These are phyloP conservation scores for Corymbia maculata DNA, from an alignment of 345 rosid genomes.

Conservation along the genomic window DNA sequence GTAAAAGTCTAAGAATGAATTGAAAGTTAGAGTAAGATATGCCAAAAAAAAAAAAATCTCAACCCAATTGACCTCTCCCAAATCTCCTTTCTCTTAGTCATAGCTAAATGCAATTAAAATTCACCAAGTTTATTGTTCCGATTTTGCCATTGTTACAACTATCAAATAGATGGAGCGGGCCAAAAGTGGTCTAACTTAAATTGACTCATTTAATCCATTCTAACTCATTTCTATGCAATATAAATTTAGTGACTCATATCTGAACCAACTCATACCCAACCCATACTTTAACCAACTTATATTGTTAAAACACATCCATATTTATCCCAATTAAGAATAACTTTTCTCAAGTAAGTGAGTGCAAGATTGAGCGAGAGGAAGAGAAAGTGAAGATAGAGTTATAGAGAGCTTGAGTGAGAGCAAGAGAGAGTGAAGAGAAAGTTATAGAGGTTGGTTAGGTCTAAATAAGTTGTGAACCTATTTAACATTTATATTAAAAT, in stretches of 20 bases:
- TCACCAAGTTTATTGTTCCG: neutral
- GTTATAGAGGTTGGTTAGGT: neutral
- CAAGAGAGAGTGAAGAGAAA: neutral
- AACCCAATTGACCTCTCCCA: neutral
- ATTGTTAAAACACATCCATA: neutral
- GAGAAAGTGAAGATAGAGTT: neutral
- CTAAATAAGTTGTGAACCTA: neutral
- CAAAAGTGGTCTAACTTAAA: rapidly evolving
- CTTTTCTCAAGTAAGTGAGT: rapidly evolving
- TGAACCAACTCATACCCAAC: neutral
- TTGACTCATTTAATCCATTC: neutral
- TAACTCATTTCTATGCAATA: neutral
- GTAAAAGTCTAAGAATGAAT: too few relatives aligned
- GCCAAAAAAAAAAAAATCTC: neutral
- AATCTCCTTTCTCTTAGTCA: neutral
- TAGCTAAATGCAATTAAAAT: neutral
- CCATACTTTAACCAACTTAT: rapidly evolving
- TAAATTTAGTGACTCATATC: neutral
- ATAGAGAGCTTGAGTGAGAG: neutral
- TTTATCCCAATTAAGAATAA: neutral
- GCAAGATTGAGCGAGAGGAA: neutral
- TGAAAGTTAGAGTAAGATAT: too few relatives aligned
- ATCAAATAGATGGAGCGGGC: rapidly evolving
- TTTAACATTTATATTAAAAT: neutral
- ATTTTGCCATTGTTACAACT: neutral